These are phyloP conservation scores for Diaporthe capsici DNA, from an alignment of 2,329 filamentous ascomycete genomes.

Conservation along the genomic window DNA sequence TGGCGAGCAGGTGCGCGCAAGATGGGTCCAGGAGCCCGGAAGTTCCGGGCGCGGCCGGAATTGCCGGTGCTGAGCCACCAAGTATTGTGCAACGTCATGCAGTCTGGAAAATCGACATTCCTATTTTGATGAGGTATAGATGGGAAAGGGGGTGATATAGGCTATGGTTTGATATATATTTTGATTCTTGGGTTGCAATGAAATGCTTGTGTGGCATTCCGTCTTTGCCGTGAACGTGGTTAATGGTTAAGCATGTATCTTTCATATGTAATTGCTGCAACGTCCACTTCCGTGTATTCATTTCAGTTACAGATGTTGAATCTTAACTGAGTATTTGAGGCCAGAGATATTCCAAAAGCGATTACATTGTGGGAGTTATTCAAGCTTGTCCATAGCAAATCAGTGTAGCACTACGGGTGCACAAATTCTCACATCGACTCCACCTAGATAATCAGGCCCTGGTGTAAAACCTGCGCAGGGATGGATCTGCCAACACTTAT, in stretches of 20 bases:
- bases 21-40: neutral
- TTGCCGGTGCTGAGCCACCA: neutral
- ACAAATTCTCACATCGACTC: neutral
- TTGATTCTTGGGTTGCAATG: neutral
- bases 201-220: neutral
- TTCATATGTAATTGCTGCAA: neutral
- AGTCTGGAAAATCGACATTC: neutral
- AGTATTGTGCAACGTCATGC: neutral
- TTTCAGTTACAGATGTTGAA: neutral
- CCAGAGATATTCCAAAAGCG: neutral
- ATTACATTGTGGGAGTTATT: neutral
- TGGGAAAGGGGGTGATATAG: neutral
- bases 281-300: neutral
- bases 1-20: neutral
- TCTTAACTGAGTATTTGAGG: neutral
- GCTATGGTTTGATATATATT: neutral
- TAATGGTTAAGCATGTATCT: neutral
- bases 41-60: neutral
- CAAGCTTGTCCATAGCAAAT: neutral
- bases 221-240: neutral
- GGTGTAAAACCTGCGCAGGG: neutral
- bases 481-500: neutral
- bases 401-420: neutral
- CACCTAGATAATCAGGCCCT: neutral
- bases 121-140: neutral